Base-by-base conservation (phyloP, 2,329 filamentous ascomycete species). In the Colletotrichum filicis region DNA sequence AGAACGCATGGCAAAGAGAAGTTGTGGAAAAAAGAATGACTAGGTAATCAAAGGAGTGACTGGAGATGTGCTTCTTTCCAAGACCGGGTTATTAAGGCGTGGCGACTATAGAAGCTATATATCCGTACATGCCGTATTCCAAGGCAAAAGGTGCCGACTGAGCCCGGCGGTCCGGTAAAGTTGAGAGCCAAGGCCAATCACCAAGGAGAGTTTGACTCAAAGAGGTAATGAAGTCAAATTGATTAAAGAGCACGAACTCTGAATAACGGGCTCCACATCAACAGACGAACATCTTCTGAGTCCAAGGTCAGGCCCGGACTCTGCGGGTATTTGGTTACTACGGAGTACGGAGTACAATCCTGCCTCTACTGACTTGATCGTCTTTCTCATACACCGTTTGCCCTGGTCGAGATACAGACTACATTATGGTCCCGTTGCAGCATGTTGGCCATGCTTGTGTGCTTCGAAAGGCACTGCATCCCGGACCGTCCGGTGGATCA, bases 171-270 rank as follows among this genome's bases (percentile, higher is more conserved):
- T 53, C 59, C 60, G 42, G 59, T 46, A 53, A n/a, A 19, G 37
- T 42, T 42, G 9, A 11, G 6, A 55, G 60, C 60, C 66, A 73
- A 60, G 53, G 16, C 26, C 66, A 55, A 55, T 19, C 7, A 56
- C 3, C 14, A 28, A 26, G 32, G n/a, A 60, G 55, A 59, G 32
- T 64, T 35, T 59, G 55, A 32, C 42, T 70, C 32, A 12, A 60
- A 65, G 7, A 60, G 66, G 66, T 12, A 59, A 70, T 70, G 66
- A 73, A 73, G 59, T 70, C 26, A 64, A 73, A 70, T 73, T 69
- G 26, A 73, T 73, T 64, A 70, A 60, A 19, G 30, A 12, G 1
- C 30, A 24, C 16, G 19, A 59, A 26, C 28, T 63, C 22, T 37
- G 8, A 52, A 24, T n/a, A 5, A n/a, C 30, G 19, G 22, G 61